A percentile compares a stretch with the other conserved stretches of the same genome.
Conservation (phyloP, 192 early-diverging fungal genomes). For the Spizellomyces punctatus region DNA sequence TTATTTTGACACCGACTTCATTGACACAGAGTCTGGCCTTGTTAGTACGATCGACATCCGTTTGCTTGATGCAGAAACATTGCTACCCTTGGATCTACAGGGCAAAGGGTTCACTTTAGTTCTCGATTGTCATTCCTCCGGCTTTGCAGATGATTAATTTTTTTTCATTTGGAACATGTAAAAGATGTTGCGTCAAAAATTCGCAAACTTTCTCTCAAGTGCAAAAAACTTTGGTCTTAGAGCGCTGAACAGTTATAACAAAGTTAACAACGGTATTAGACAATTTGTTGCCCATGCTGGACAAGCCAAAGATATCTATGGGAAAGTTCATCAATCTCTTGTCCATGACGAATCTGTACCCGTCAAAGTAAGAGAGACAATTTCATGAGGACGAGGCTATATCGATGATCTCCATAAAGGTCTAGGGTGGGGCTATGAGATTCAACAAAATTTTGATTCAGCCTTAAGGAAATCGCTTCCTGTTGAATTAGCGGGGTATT, state of each 20-base stretch:
- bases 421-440: neutral
- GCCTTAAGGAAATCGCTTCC: neutral
- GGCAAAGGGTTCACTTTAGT: conserved; percentile 11
- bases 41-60: conserved; percentile 16
- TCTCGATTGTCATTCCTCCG: conserved; percentile 6
- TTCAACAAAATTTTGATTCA: conserved; percentile 1
- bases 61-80: conserved; percentile 9
- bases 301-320: neutral
- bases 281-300: neutral
- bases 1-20: conserved; percentile 18
- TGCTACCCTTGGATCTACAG: conserved; percentile 7
- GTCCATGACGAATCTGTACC: neutral
- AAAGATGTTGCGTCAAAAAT: no score
- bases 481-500: neutral
- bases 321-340: neutral
- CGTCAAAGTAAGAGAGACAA: no score
- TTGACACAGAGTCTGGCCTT: conserved; percentile 5
- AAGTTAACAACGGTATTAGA: neutral
- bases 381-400: no score
- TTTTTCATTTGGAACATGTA: no score
- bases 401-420: conserved; percentile 3
- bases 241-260: conserved; percentile 1
- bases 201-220: no score
- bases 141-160: neutral
- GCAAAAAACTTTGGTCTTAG: neutral